Conservation (phyloP, 805 yeast species). For the Blastobotrys parvus region DNA sequence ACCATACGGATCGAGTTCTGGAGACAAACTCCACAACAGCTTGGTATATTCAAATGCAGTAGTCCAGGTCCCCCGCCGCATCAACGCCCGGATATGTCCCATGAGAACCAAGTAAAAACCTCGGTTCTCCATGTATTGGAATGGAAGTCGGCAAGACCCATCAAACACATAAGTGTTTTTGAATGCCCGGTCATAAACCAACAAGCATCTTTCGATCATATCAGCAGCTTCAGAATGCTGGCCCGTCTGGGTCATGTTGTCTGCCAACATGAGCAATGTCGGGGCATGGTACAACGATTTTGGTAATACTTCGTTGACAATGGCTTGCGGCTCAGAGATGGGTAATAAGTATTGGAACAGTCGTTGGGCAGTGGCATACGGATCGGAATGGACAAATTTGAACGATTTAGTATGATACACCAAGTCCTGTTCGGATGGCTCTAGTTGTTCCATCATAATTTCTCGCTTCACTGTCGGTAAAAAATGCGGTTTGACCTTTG, state of each 20-base stretch:
- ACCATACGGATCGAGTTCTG: slow-evolving; percentile 78
- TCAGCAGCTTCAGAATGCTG: slow-evolving; percentile 63
- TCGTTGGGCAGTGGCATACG: slow-evolving; percentile 31
- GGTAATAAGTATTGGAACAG: slow-evolving; percentile 51
- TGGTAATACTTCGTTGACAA: slow-evolving; percentile 47
- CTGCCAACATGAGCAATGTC: slow-evolving; percentile 70
- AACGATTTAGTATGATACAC: slow-evolving; percentile 39
- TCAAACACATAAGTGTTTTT: slow-evolving; percentile 49
- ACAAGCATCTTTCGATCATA: slow-evolving; percentile 64
- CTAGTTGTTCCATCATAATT: slow-evolving; percentile 49
- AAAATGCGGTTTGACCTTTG: slow-evolving; percentile 76
- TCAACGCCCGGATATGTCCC: slow-evolving; percentile 59
- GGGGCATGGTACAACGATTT: slow-evolving; percentile 63
- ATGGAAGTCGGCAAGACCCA: slow-evolving; percentile 59
- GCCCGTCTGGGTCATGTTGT: slow-evolving; percentile 68
- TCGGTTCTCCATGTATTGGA: slow-evolving; percentile 63
- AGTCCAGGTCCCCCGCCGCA: slow-evolving; percentile 66
- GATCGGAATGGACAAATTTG: slow-evolving; percentile 36
- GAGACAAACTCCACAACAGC: slow-evolving; percentile 54
- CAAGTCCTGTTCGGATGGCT: background rate
- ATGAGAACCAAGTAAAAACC: slow-evolving; percentile 68
- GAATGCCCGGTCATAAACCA: slow-evolving; percentile 70
- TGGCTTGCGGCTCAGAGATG: slow-evolving; percentile 65
- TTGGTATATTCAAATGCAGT: slow-evolving; percentile 76
- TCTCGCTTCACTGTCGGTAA: slow-evolving; percentile 60